These are phyloP conservation scores for Arthrocladium fulminans DNA, from an alignment of 2,329 filamentous ascomycete species.

Conservation along the genomic window DNA sequence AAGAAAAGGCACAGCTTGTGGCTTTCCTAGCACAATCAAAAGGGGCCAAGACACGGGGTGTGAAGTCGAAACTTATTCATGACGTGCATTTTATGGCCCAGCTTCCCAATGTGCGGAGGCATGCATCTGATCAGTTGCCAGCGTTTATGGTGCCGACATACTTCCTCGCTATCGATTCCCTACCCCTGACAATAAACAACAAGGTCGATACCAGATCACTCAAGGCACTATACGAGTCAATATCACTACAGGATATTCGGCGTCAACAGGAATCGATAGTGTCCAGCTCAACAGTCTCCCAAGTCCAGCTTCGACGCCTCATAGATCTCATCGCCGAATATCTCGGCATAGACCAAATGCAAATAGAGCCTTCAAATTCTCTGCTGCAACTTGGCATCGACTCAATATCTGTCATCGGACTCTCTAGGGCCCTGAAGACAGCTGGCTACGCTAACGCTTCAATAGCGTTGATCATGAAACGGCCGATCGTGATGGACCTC, in stretches of 20 bases:
- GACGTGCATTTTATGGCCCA: slow-evolving; percentile 32
- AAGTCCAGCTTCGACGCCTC: background rate
- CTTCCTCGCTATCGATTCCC: slow-evolving; percentile 58
- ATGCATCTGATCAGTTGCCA: slow-evolving; percentile 63
- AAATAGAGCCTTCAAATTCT: slow-evolving; percentile 50
- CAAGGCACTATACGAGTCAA: slow-evolving; percentile 52
- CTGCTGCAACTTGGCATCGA: slow-evolving; percentile 83
- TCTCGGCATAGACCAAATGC: slow-evolving; percentile 35
- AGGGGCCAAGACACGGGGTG: slow-evolving; percentile 13
- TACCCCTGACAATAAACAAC: slow-evolving; percentile 82
- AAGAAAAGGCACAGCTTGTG: slow-evolving; percentile 74
- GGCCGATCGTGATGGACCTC: slow-evolving; percentile 45
- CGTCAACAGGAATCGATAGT: slow-evolving; percentile 35
- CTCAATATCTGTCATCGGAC: slow-evolving; percentile 70
- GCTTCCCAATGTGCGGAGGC: slow-evolving; percentile 43
- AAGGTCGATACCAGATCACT: slow-evolving; percentile 71
- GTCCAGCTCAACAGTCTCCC: slow-evolving; percentile 40
- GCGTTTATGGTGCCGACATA: slow-evolving; percentile 89
- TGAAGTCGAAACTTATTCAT: slow-evolving; percentile 30
- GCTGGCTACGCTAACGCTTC: slow-evolving; percentile 53
- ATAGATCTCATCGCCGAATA: slow-evolving; percentile 27
- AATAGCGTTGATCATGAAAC: slow-evolving; percentile 59
- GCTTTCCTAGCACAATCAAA: slow-evolving; percentile 52
- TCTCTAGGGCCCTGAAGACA: slow-evolving; percentile 56
- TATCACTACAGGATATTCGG: slow-evolving; percentile 52